Percentiles rank a stretch among this genome's conserved stretches.
phyloP scores from a whole-genome alignment of 805 yeast genomes.

The Starmerella vaccinii region DNA sequence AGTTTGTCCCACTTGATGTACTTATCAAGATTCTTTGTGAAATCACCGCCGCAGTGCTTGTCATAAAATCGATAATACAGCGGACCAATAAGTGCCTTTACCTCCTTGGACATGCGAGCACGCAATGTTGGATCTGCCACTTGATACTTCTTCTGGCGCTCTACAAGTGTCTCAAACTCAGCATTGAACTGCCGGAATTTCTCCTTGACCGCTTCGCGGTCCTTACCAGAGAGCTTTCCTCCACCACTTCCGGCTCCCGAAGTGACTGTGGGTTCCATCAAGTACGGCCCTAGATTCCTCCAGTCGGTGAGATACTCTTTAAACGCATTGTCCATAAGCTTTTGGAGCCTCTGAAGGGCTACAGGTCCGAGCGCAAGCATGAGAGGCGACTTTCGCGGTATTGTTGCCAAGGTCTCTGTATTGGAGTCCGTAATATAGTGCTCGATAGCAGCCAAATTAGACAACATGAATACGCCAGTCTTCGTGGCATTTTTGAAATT shows the following conservation, averaged over 20 bases:
- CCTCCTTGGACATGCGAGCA: constrained; percentile 56
- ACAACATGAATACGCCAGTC: constrained; percentile 37
- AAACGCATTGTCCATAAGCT: constrained; percentile 40
- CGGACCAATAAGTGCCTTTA: constrained; percentile 57
- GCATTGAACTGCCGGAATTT: constrained; percentile 72
- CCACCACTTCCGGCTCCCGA: constrained; percentile 33
- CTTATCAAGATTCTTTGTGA: constrained; percentile 59
- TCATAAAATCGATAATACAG: constrained; percentile 78
- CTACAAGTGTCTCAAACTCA: constrained; percentile 67
- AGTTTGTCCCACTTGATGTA: constrained; percentile 49
- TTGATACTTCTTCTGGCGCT: constrained; percentile 52
- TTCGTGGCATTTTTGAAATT: constrained; percentile 28
- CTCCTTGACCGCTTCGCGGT: constrained; percentile 73
- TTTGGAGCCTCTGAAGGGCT: constrained; percentile 39
- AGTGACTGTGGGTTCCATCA: constrained; percentile 71
- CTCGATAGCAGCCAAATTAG: constrained; percentile 22
- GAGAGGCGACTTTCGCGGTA: constrained; percentile 37
- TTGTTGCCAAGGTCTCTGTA: constrained; percentile 11
- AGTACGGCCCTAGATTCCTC: constrained; percentile 64
- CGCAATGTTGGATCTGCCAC: constrained; percentile 59
- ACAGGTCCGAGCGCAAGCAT: constrained; percentile 25
- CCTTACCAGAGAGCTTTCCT: constrained; percentile 43
- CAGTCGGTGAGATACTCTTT: constrained; percentile 61
- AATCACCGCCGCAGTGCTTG: constrained; percentile 58
- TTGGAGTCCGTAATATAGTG: constrained; percentile 19